These are phyloP conservation scores for Fusarium paranaense DNA, from an alignment of 2,329 filamentous ascomycete genomes.

Conservation along the genomic window DNA sequence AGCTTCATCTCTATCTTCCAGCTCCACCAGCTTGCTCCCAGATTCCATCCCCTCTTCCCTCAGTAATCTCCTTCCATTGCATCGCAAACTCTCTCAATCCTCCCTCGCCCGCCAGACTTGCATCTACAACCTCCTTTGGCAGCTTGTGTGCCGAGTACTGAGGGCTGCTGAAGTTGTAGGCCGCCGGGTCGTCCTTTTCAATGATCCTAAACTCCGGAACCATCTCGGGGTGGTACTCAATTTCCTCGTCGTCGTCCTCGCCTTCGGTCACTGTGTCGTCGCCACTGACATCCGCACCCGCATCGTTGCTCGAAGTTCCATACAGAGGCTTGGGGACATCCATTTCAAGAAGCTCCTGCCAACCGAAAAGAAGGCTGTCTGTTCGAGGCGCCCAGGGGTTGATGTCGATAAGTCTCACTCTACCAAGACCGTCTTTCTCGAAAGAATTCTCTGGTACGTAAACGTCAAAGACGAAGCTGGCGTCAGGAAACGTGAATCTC, in stretches of 20 bases:
- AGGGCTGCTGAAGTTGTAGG: constrained; percentile 85
- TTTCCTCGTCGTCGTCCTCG: constrained; percentile 52
- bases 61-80: constrained; percentile 75
- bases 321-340: constrained; percentile 70
- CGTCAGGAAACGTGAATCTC: constrained; percentile 83
- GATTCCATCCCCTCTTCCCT: constrained; percentile 54
- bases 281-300: constrained; percentile 51
- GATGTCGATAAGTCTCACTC: constrained; percentile 90
- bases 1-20: constrained; percentile 7
- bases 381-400: constrained; percentile 94
- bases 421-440: constrained; percentile 71
- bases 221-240: constrained; percentile 67
- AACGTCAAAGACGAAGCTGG: constrained; percentile 89
- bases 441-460: constrained; percentile 80
- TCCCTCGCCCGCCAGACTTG: constrained; percentile 74
- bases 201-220: constrained; percentile 86
- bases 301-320: constrained; percentile 52
- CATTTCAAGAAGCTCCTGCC: constrained; percentile 85
- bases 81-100: constrained; percentile 84
- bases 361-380: constrained; percentile 89
- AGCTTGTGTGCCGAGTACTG: constrained; percentile 97
- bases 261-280: constrained; percentile 54
- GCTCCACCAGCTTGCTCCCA: constrained; percentile 50
- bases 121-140: constrained; percentile 89
- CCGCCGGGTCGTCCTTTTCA: constrained; percentile 85